phyloP scores from a whole-genome alignment of 805 yeast genomes.

The Schwanniomyces vanrijiae region DNA sequence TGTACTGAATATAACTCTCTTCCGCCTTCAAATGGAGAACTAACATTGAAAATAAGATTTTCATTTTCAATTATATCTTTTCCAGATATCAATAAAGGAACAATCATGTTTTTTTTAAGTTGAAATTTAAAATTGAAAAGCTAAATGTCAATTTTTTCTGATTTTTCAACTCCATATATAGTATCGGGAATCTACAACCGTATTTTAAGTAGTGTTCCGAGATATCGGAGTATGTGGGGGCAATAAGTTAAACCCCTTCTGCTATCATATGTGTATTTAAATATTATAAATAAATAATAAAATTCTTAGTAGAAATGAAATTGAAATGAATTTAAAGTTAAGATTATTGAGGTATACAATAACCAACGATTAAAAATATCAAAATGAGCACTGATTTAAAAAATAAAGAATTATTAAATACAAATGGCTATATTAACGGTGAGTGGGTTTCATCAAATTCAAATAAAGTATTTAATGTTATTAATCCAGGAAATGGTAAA shows the following conservation, averaged over 20 bases:
- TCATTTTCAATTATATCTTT: not conserved
- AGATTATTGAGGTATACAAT: not conserved
- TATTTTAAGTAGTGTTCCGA: not conserved
- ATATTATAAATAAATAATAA: not conserved
- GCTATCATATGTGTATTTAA: too few relatives aligned
- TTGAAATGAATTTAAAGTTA: not conserved
- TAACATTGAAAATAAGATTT: not conserved
- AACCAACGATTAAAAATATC: not conserved
- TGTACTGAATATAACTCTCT: not conserved
- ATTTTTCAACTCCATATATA: not conserved
- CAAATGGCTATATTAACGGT: conserved; percentile 56
- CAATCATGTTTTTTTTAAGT: not conserved
- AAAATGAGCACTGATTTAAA: not conserved
- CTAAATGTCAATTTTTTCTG: not conserved
- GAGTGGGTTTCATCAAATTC: conserved; percentile 44
- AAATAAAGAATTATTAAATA: conserved; percentile 44
- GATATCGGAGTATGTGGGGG: not conserved
- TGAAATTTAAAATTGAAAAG: not conserved
- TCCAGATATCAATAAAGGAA: conserved; percentile 1
- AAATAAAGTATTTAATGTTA: conserved; percentile 39
- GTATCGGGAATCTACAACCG: not conserved
- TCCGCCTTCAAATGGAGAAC: not conserved
- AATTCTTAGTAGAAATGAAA: too few relatives aligned
- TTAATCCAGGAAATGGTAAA: conserved; percentile 56
- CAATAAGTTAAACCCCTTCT: not conserved